Evolutionary conservation across 169 alveolate species (phyloP).

Genomic region (Cryptosporidium muris): DNA sequence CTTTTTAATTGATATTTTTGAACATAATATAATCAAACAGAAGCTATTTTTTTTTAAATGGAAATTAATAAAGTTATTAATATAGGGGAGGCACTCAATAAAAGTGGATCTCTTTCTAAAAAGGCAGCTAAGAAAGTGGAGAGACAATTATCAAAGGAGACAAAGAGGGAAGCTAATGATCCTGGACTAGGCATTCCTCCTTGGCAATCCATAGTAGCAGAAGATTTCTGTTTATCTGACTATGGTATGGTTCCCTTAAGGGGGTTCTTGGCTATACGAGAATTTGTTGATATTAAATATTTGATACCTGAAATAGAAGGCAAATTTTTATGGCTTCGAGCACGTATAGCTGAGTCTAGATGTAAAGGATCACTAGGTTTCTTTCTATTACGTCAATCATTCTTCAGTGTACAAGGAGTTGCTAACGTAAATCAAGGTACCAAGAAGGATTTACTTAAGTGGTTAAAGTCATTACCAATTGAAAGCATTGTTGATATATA

Average conservation of each 20-base stretch:
- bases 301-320: slow-evolving; percentile 20
- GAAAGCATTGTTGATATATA: slow-evolving; percentile 95
- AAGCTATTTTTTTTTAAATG: background rate
- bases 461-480: slow-evolving; percentile 82
- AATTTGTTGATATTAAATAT: slow-evolving; percentile 18
- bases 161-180: slow-evolving; percentile 46
- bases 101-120: slow-evolving; percentile 29
- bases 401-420: slow-evolving; percentile 81
- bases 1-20: too few relatives aligned
- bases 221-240: background rate
- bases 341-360: slow-evolving; percentile 82
- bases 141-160: slow-evolving; percentile 21
- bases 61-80: background rate
- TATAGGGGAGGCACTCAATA: background rate
- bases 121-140: slow-evolving; percentile 55
- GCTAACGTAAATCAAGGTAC: slow-evolving; percentile 79
- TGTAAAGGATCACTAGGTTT: slow-evolving; percentile 84
- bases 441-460: slow-evolving; percentile 87
- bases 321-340: slow-evolving; percentile 81
- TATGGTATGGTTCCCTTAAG: slow-evolving; percentile 39
- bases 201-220: slow-evolving; percentile 51
- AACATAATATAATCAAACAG: too few relatives aligned
- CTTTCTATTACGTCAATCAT: slow-evolving; percentile 79
- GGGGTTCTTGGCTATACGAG: slow-evolving; percentile 1
- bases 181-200: slow-evolving; percentile 5